Evolutionary conservation across 2,329 filamentous ascomycete genomes (phyloP).

Genomic region (Fusarium temperatum): DNA sequence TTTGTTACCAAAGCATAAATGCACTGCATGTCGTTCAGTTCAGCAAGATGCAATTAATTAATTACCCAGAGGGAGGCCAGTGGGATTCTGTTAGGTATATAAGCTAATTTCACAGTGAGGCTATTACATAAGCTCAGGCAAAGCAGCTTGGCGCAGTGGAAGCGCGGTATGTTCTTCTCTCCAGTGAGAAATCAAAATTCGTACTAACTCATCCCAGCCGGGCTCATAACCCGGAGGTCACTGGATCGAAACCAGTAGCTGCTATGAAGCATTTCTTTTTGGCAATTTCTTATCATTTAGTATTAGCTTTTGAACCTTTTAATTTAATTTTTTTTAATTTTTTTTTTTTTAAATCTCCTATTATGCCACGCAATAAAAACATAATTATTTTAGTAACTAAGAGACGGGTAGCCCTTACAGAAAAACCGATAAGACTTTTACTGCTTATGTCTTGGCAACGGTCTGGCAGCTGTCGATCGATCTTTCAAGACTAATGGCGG

Average conservation of each 20-base stretch:
- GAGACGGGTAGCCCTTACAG: accelerated
- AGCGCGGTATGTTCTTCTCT: slow-evolving; percentile 28
- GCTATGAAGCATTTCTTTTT: slow-evolving; percentile 12
- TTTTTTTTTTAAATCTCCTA: too few species aligned
- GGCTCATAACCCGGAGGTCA: slow-evolving; percentile 38
- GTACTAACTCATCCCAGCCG: slow-evolving; percentile 22
- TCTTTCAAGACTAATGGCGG: accelerated
- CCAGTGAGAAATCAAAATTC: not conserved
- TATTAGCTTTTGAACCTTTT: too few species aligned
- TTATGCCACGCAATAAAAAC: accelerated
- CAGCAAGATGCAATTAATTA: too few species aligned
- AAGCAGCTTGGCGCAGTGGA: slow-evolving; percentile 38
- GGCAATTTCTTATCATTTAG: not conserved
- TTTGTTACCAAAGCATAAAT: not conserved
- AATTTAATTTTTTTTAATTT: too few species aligned
- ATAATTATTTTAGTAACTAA: accelerated
- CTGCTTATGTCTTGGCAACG: too few species aligned
- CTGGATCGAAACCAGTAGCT: slow-evolving; percentile 33
- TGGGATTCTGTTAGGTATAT: accelerated
- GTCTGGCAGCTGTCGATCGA: not conserved
- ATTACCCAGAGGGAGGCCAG: not conserved
- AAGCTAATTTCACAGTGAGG: too few species aligned
- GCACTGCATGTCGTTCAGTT: accelerated
- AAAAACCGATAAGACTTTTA: accelerated
- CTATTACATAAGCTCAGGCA: slow-evolving; percentile 28